These are phyloP conservation scores for Leishmania turanica DNA, from an alignment of 208 protist species.

Conservation along the genomic window DNA sequence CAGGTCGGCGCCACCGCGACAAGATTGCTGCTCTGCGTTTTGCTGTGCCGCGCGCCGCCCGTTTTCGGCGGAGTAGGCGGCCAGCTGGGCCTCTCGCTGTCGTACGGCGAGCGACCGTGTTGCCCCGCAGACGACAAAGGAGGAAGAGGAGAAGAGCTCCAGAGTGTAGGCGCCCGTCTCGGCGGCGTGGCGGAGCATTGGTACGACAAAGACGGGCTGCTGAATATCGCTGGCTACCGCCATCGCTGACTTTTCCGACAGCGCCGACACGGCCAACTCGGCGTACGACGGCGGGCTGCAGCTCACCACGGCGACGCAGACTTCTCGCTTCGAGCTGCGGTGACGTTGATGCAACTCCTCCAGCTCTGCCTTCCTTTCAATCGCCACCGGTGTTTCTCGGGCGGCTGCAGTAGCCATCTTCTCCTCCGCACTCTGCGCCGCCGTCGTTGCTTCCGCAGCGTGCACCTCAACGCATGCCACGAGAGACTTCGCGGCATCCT, in stretches of 20 bases:
- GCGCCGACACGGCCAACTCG: slow-evolving; percentile 37
- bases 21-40: neutral
- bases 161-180: slow-evolving; percentile 57
- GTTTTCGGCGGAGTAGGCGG: slow-evolving; percentile 20
- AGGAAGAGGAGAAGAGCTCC: slow-evolving; percentile 58
- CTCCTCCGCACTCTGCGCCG: neutral
- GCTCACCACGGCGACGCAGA: slow-evolving; percentile 50
- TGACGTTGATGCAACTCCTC: slow-evolving; percentile 51
- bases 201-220: slow-evolving; percentile 53
- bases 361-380: slow-evolving; percentile 33
- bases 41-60: slow-evolving; percentile 22
- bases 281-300: slow-evolving; percentile 44
- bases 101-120: slow-evolving; percentile 41
- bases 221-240: slow-evolving; percentile 30
- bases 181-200: slow-evolving; percentile 65
- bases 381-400: neutral
- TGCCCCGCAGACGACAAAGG: slow-evolving; percentile 52
- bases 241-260: slow-evolving; percentile 23
- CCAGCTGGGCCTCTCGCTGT: slow-evolving; percentile 42
- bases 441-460: neutral
- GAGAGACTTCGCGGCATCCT: slow-evolving; percentile 24
- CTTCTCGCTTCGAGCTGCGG: slow-evolving; percentile 36
- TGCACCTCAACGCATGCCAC: slow-evolving; percentile 55
- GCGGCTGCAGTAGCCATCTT: no score
- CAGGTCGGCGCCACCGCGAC: neutral